Evolutionary conservation across 2,329 filamentous ascomycete species (phyloP), one percentile per base, ranked within the genome.

Genomic region (Trichoderma koningiopsis): DNA sequence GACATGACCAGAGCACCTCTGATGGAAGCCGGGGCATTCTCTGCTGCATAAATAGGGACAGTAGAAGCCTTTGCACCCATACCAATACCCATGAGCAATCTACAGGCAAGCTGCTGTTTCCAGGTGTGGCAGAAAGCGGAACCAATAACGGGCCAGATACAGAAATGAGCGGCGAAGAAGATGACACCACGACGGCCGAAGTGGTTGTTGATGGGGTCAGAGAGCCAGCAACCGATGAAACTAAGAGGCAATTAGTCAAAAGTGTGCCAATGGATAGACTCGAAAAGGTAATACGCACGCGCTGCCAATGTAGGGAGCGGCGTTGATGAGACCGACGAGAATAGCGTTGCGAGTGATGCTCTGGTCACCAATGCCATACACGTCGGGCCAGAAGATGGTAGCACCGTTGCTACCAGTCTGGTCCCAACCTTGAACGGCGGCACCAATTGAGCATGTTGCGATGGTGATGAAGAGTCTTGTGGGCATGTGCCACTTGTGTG

Each of bases 1-100:
- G 89, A 90, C 92, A 95, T 95, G 71, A 94, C 92, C 3, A 96
- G 82, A 19, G 90, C 91, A 72, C 91, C 91, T 74, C 91, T 86
- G 64, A 93, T 89, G 4, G 83, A 78, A 2, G 91, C 88, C 0
- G 91, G 91, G 0, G 89, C 85, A 61, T 88, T 91, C 77, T 94
- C 92, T 1, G 91, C 91, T 0, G 90, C 89, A 73, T 92, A 94
- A 35, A 94, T 88, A 0, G 92, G 92, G 0, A 91, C 87, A 22
- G 84, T 88, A 0, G 86, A 86, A 6, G 87, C 86, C 75, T 92
- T 92, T 16, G 87, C 83, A 13, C 90, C 90, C 76, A 92, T 91
- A 0, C 88, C 90, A 37, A 93, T 86, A 0, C 91, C 91, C 74
- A 93, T 85, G 5, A 89, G 81, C 68, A 92, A 87, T 64, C 91